phyloP scores from a whole-genome alignment of 2,329 filamentous ascomycete species.

The Phyllosticta citriasiana region DNA sequence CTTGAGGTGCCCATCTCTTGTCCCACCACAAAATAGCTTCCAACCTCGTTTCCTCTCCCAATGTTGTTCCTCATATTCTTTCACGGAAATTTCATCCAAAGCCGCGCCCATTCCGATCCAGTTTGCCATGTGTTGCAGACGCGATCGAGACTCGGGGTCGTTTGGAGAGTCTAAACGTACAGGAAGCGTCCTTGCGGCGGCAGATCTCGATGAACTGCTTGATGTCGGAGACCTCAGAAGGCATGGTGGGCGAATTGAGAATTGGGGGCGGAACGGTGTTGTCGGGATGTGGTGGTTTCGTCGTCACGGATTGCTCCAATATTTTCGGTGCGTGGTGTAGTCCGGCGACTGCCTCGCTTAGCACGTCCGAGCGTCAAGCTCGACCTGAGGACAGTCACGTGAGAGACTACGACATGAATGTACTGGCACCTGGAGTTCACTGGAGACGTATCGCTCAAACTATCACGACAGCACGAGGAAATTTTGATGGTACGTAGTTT shows the following conservation, averaged over 20 bases:
- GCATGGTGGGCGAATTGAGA: conserved; percentile 65
- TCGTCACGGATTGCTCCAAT: conserved; percentile 1
- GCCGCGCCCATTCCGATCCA: not conserved
- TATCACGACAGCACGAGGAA: too few relatives aligned
- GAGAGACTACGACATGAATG: not conserved
- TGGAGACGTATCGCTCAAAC: too few relatives aligned
- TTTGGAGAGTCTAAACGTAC: conserved; percentile 53
- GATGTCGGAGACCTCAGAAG: conserved; percentile 96
- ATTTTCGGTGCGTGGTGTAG: not conserved
- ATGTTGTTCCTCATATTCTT: not conserved
- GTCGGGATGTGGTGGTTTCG: conserved; percentile 1
- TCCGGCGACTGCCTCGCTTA: not conserved
- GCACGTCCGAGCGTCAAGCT: not conserved
- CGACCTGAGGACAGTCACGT: not conserved
- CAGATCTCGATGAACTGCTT: conserved; percentile 99
- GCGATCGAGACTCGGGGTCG: not conserved
- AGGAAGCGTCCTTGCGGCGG: conserved; percentile 98
- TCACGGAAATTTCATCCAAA: not conserved
- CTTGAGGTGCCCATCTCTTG: not conserved
- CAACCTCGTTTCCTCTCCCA: not conserved
- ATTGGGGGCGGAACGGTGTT: conserved; percentile 5
- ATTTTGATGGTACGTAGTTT: too few relatives aligned
- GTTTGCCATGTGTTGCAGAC: not conserved
- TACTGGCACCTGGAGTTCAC: too few relatives aligned
- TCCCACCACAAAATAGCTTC: not conserved